Percentiles rank a stretch among this genome's conserved stretches.
Conservation (phyloP, 257 asterid species). For the Paulownia fortunei region DNA sequence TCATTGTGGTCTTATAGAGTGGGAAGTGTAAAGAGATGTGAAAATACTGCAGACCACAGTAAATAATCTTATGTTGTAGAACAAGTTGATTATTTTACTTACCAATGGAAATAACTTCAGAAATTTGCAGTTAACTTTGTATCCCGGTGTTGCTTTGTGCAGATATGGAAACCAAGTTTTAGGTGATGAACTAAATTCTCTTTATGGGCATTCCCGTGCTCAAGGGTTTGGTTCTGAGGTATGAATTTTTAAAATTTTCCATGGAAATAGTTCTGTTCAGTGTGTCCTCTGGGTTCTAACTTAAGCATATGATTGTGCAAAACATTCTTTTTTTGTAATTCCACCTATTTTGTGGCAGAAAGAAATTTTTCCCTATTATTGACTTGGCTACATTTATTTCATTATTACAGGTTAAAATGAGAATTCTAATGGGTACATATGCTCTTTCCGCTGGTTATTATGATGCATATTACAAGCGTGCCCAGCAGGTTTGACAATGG, state of each 20-base stretch:
- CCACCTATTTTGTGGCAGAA: conserved; percentile 9
- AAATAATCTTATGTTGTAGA: not conserved
- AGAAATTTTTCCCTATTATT: conserved; percentile 16
- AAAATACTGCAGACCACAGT: not conserved
- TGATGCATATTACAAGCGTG: conserved; percentile 97
- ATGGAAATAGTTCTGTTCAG: not conserved
- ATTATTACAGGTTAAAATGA: conserved; percentile 80
- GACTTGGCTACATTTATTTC: conserved; percentile 9
- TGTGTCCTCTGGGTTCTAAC: not conserved
- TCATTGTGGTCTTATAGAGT: not conserved
- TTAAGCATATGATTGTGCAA: not conserved
- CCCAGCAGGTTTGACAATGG: conserved; percentile 75
- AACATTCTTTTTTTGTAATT: conserved; percentile 11
- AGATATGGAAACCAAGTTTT: conserved; percentile 87
- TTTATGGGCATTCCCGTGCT: conserved; percentile 86
- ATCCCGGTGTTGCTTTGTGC: conserved; percentile 11
- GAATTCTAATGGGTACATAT: conserved; percentile 97
- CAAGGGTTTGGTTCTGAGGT: conserved; percentile 98
- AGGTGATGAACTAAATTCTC: conserved; percentile 80
- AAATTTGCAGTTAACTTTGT: not conserved
- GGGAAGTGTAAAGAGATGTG: not conserved
- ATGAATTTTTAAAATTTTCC: conserved; percentile 19
- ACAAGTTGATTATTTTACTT: not conserved
- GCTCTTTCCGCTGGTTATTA: conserved; percentile 99
- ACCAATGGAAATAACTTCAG: not conserved